Evolutionary conservation across 805 yeast genomes (phyloP).

Genomic region (Metschnikowia aberdeeniae): DNA sequence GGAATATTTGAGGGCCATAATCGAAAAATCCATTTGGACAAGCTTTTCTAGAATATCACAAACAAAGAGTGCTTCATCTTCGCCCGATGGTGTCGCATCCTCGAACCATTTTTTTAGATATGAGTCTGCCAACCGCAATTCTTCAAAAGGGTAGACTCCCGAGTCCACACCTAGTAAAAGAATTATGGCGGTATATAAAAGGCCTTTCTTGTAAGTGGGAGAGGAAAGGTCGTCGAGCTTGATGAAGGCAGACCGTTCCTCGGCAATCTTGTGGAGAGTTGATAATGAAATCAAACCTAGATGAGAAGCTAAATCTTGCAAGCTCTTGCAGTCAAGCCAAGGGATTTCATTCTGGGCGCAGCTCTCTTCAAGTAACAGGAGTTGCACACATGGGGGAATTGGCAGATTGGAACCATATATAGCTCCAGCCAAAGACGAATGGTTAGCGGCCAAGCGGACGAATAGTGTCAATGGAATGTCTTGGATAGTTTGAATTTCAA

Average conservation of each 20-base stretch:
- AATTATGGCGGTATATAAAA: neutral
- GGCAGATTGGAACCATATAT: neutral
- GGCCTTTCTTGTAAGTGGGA: neutral
- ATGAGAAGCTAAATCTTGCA: neutral
- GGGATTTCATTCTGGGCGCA: neutral
- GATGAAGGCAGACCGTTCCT: neutral
- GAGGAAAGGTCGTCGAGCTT: conserved; percentile 2
- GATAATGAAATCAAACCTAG: neutral
- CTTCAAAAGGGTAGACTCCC: neutral
- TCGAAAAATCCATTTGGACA: conserved; percentile 7
- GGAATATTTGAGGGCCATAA: neutral
- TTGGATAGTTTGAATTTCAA: neutral
- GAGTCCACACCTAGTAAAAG: neutral
- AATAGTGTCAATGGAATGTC: neutral
- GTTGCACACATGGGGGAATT: neutral
- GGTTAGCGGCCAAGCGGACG: neutral
- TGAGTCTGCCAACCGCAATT: neutral
- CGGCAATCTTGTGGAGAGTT: conserved; percentile 1
- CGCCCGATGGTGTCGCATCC: neutral
- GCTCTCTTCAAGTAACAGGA: neutral
- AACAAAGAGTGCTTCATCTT: neutral
- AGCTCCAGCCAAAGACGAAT: neutral
- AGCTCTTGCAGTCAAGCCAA: neutral
- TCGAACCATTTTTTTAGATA: conserved; percentile 4
- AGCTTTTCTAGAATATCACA: conserved; percentile 2